Evolutionary conservation across 2,329 filamentous ascomycete species (phyloP).

Genomic region (Diaporthe eres): DNA sequence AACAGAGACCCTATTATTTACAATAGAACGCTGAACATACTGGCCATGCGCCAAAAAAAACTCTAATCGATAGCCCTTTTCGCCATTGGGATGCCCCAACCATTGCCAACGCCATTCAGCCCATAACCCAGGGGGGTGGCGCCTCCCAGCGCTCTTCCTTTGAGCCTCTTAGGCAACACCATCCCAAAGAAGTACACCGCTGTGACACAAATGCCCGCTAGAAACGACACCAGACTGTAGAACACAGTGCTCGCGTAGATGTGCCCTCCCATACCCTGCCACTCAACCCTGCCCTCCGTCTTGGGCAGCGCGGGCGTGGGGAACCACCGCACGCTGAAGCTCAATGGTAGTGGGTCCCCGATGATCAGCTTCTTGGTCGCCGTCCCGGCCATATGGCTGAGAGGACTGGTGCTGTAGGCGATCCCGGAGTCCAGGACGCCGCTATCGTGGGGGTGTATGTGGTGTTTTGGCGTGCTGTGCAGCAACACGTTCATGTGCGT

Average conservation of each 20-base stretch:
- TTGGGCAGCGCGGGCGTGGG: conserved; percentile 79
- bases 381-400: conserved; percentile 70
- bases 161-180: conserved; percentile 68
- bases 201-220: conserved; percentile 67
- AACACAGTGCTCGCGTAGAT: conserved; percentile 75
- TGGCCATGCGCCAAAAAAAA: conserved; percentile 32
- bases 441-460: conserved; percentile 73
- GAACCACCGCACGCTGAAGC: conserved; percentile 90
- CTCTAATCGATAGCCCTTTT: conserved; percentile 61
- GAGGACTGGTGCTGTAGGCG: conserved; percentile 86
- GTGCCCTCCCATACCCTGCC: conserved; percentile 75
- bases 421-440: conserved; percentile 90
- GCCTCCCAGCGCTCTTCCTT: conserved; percentile 65
- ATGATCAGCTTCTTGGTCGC: conserved; percentile 80
- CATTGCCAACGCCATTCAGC: conserved; percentile 67
- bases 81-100: conserved; percentile 67
- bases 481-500: conserved; percentile 92
- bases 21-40: conserved; percentile 28
- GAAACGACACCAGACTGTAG: conserved; percentile 72
- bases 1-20: conserved; percentile 35
- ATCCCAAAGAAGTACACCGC: conserved; percentile 74
- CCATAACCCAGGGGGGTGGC: conserved; percentile 72
- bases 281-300: conserved; percentile 75
- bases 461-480: conserved; percentile 76
- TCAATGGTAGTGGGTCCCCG: conserved; percentile 85